Conservation (phyloP, 768 basidiomycete species). For the Nevesoporus exiguus region DNA sequence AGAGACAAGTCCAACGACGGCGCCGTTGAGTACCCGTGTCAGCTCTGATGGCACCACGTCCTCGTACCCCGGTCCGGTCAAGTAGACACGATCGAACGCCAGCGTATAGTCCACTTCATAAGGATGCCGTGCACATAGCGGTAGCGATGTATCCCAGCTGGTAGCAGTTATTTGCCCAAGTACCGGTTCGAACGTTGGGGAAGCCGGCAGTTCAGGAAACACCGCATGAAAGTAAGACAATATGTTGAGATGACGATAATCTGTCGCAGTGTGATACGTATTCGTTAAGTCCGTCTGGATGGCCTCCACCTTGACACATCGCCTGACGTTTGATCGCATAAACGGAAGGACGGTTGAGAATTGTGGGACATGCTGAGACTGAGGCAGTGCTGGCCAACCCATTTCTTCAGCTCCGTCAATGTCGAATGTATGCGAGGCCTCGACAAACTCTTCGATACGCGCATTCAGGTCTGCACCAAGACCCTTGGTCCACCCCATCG, state of each 20-base stretch:
- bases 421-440: constrained; percentile 41
- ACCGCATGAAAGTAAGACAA: constrained; percentile 75
- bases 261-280: constrained; percentile 44
- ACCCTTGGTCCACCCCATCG: constrained; percentile 96
- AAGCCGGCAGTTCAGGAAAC: constrained; percentile 31
- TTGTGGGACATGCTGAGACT: constrained; percentile 5
- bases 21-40: constrained; percentile 69
- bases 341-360: background rate
- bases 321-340: background rate
- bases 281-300: constrained; percentile 38
- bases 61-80: constrained; percentile 73
- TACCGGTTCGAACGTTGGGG: constrained; percentile 14
- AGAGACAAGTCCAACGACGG: constrained; percentile 71
- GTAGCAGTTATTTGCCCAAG: constrained; percentile 38
- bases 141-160: constrained; percentile 63
- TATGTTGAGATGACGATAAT: constrained; percentile 65
- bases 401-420: constrained; percentile 22
- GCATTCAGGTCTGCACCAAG: constrained; percentile 77
- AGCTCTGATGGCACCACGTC: constrained; percentile 75
- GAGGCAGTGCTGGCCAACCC: constrained; percentile 17
- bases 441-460: constrained; percentile 63
- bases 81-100: constrained; percentile 60
- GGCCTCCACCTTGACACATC: constrained; percentile 33
- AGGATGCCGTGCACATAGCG: constrained; percentile 67
- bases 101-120: constrained; percentile 62